Conservation (phyloP, 2,329 filamentous ascomycete species). For the Gaeumannomyces sp. region DNA sequence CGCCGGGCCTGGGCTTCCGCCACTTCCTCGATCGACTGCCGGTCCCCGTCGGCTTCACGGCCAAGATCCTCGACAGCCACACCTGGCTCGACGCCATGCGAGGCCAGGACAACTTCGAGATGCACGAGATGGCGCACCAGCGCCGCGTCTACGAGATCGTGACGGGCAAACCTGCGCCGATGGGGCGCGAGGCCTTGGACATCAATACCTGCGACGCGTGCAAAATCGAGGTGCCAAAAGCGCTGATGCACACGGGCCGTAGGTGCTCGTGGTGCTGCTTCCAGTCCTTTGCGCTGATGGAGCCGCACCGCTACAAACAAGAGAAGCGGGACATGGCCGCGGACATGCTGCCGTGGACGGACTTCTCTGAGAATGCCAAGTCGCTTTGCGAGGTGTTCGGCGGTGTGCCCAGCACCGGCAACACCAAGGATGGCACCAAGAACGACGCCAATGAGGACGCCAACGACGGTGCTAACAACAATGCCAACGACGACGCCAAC, state of each 20-base stretch:
- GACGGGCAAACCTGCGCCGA: not conserved
- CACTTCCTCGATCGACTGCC: conserved; percentile 13
- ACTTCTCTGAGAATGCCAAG: not conserved
- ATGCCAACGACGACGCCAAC: not conserved
- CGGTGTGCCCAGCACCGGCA: not conserved
- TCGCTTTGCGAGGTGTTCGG: not conserved
- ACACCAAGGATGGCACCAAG: not conserved
- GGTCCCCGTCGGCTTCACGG: conserved; percentile 5
- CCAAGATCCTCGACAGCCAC: not conserved
- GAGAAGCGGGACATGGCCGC: conserved; percentile 2
- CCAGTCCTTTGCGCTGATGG: not conserved
- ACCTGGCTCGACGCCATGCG: not conserved
- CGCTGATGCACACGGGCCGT: not conserved
- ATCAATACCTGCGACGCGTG: not conserved
- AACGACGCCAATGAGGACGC: not conserved
- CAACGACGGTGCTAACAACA: not conserved
- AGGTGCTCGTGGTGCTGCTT: conserved; percentile 1
- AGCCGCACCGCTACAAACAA: not conserved
- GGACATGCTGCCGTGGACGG: not conserved
- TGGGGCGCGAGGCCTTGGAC: not conserved
- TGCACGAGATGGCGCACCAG: not conserved
- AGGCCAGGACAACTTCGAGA: too few relatives aligned
- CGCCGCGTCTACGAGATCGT: not conserved
- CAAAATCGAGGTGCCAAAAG: not conserved
- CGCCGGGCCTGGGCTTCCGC: conserved; percentile 9